A percentile compares a stretch with the other conserved stretches of the same genome.
Evolutionary conservation across 306 rosid genomes (phyloP).

Genomic region (Vigna unguiculata): DNA sequence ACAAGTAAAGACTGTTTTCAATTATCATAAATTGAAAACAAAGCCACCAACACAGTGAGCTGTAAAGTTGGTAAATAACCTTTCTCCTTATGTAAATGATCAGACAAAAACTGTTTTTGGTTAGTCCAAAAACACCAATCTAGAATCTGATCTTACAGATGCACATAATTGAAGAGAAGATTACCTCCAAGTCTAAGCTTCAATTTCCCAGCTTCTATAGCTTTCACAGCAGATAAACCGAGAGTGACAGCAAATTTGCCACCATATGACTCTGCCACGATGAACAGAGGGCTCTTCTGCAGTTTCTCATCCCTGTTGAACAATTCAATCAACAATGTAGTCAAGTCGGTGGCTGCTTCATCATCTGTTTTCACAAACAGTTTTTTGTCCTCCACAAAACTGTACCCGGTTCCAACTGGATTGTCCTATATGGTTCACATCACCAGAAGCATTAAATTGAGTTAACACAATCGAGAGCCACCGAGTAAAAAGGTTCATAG

Average conservation of each 20-base stretch:
- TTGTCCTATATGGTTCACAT: constrained; percentile 61
- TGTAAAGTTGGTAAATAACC: too few species aligned
- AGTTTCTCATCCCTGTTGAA: constrained; percentile 63
- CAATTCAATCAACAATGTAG: constrained; percentile 62
- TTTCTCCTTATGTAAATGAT: neutral
- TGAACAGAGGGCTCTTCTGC: constrained; percentile 76
- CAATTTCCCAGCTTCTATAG: constrained; percentile 62
- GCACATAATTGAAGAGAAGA: constrained; percentile 6
- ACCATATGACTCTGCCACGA: constrained; percentile 94
- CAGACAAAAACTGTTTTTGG: too few species aligned
- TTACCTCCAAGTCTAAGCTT: constrained; percentile 77
- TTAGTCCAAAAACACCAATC: constrained; percentile 7
- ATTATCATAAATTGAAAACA: neutral
- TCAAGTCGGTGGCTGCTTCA: constrained; percentile 84
- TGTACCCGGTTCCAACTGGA: constrained; percentile 94
- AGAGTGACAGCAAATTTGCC: constrained; percentile 88
- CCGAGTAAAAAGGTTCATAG: neutral
- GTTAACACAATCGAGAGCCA: neutral
- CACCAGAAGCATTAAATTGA: neutral
- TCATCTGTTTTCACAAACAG: constrained; percentile 71
- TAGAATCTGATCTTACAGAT: constrained; percentile 1
- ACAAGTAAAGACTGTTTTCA: neutral
- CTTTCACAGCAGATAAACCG: constrained; percentile 65
- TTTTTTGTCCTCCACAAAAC: constrained; percentile 70
- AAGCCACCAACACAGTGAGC: neutral